Base-by-base conservation (phyloP, 2,329 filamentous ascomycete species). In the Dactylellina leptospora region DNA sequence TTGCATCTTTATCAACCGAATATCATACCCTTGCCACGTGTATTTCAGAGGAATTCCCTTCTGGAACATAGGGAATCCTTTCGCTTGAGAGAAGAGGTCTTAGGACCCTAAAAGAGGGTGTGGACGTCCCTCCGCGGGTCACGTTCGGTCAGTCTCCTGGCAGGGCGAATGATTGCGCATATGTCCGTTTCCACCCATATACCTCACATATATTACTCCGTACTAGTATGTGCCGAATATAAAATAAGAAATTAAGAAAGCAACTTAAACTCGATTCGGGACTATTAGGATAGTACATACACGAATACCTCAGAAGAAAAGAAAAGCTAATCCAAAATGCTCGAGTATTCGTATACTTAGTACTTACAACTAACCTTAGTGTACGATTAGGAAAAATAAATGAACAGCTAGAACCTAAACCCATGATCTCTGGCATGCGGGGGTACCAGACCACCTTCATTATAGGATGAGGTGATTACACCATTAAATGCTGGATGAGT, bases 341-440 rank as follows among this genome's bases (percentile, higher is more conserved):
- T n/a, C n/a, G n/a, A n/a, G n/a, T n/a, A n/a, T n/a, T n/a, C n/a
- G n/a, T n/a, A n/a, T n/a, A n/a, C n/a, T n/a, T n/a, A n/a, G n/a
- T n/a, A n/a, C n/a, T n/a, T n/a, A n/a, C n/a, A n/a, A n/a, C n/a
- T n/a, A n/a, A n/a, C n/a, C n/a, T n/a, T n/a, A n/a, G n/a, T n/a
- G n/a, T n/a, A n/a, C n/a, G n/a, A n/a, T n/a, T n/a, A n/a, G n/a
- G n/a, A 48, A 22, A 53, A n/a, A 8, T 22, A 9, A 30, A 53
- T 13, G 5, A 16, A 40, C 51, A 18, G 9, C 22, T 22, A 60
- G 33, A 60, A 51, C 16, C 30, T 42, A 51, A 51, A 51, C 27
- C 58, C 44, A 51, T 51, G 25, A 42, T 50, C 58, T 22, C 60
- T 50, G 27, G 60, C 51, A 56, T 64, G 48, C 36, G 60, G 60